Base-by-base conservation (phyloP, 257 asterid species). In the Capsicum rhomboideum region DNA sequence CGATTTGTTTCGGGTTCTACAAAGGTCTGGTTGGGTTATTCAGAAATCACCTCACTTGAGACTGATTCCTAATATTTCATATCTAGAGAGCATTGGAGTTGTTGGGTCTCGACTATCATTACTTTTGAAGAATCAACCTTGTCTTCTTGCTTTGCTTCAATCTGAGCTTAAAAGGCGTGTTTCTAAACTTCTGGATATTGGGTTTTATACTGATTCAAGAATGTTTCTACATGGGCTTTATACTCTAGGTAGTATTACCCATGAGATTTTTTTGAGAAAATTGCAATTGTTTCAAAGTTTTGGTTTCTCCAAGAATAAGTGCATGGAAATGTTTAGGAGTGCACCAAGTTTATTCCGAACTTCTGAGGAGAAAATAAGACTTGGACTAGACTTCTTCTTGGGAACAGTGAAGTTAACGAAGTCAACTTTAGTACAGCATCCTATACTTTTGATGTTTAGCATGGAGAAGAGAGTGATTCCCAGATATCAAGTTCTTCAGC, bases 61-160 rank as follows among this genome's bases (percentile, higher is more conserved):
- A 68, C 10, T 87, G 40, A 23, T 87, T 37, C 74, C 87, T 1
- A 89, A 85, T 74, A 82, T 86, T 82, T 34, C 7, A 10, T 89
- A 84, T 49, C 71, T 89, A 40, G 68, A 80, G 83, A 82, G 87
- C 46, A 83, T 86, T 68, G 89, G 91, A 34, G 81, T 88, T 61
- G 82, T 21, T 46, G 89, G 85, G n/a, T 46, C 84, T 29, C 86
- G 84, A 49, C 23, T 87, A 63, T 82, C 89, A 6, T 26, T 21
- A 16, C 71, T 84, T 50, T 78, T 85, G 53, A 28, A 31, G 55
- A 71, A 83, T 83, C 83, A 71, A 11, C 86, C 91, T 50, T 69
- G 85, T 72, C 20, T 89, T 31, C 84, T 89, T 66, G 2, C 78
- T 26, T 0, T 44, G 37, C 78, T 28, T 20, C 58, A 82, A 29